These are phyloP conservation scores for Cardiospermum halicacabum DNA, from an alignment of 345 rosid species.

Conservation along the genomic window DNA sequence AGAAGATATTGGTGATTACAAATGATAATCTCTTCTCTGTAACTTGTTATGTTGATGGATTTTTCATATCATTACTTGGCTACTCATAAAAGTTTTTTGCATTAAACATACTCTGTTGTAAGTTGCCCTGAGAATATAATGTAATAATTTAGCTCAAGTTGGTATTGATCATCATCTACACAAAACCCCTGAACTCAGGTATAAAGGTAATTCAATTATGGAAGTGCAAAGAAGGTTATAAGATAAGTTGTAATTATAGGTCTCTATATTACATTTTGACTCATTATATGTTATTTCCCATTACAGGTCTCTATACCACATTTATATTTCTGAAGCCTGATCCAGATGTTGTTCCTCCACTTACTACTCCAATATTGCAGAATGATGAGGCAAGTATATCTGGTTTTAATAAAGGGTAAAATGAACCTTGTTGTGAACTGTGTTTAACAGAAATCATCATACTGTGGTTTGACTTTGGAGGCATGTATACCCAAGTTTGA, in stretches of 20 bases:
- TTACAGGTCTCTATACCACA: too few relatives aligned
- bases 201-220: not conserved
- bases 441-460: too few relatives aligned
- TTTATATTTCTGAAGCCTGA: slow-evolving; percentile 91
- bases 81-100: not conserved
- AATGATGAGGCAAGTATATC: slow-evolving; percentile 70
- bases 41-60: not conserved
- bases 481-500: too few relatives aligned
- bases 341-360: slow-evolving; percentile 84
- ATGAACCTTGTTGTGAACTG: not conserved
- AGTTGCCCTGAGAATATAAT: not conserved
- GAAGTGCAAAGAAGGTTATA: not conserved
- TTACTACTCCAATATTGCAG: slow-evolving; percentile 60
- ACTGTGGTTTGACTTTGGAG: too few relatives aligned
- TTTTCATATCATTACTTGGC: not conserved
- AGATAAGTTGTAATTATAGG: not conserved
- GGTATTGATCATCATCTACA: not conserved
- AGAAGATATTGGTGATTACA: not conserved
- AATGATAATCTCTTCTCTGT: not conserved
- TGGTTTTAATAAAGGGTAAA: slow-evolving; percentile 8
- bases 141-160: not conserved
- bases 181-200: not conserved
- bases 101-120: not conserved
- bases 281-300: too few relatives aligned
- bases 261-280: too few relatives aligned